These are phyloP conservation scores for Paraphoma chrysanthemicola DNA, from an alignment of 2,329 filamentous ascomycete species.

Conservation along the genomic window DNA sequence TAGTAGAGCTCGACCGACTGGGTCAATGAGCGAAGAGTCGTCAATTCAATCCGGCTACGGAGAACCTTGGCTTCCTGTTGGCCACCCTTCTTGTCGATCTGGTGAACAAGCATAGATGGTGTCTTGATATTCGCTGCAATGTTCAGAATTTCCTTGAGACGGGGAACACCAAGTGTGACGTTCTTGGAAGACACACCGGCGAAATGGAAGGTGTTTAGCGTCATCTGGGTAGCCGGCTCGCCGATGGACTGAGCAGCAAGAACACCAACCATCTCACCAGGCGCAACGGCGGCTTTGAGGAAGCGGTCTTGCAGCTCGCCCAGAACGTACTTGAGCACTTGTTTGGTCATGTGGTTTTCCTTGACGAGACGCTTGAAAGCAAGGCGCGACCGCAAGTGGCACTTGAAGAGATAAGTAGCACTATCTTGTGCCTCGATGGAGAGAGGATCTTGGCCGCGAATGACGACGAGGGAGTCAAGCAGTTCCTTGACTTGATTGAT, in stretches of 20 bases:
- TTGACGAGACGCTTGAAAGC: conserved; percentile 93
- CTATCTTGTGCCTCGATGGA: conserved; percentile 87
- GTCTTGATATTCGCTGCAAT: conserved; percentile 98
- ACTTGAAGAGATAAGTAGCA: conserved; percentile 91
- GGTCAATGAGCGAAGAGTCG: conserved; percentile 88
- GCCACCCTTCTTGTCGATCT: conserved; percentile 66
- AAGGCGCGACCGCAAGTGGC: conserved; percentile 84
- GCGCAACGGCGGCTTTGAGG: conserved; percentile 82
- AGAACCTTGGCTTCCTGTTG: conserved; percentile 85
- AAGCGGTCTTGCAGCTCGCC: conserved; percentile 91
- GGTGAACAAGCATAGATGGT: conserved; percentile 92
- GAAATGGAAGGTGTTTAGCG: conserved; percentile 99
- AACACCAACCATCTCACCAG: conserved; percentile 98
- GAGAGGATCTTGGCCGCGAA: conserved; percentile 82
- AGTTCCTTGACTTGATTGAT: conserved; percentile 79
- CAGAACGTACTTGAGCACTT: conserved; percentile 90
- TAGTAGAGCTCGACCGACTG: conserved; percentile 96
- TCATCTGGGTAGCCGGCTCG: conserved; percentile 99
- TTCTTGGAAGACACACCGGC: conserved; percentile 99
- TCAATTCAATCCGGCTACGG: conserved; percentile 91
- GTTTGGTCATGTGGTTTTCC: conserved; percentile 83
- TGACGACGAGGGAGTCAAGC: conserved; percentile 79
- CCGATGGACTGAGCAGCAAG: conserved; percentile 97
- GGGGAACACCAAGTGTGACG: conserved; percentile 97
- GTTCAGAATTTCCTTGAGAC: conserved; percentile 99